These are phyloP conservation scores for Plectranthus barbatus DNA, from an alignment of 257 asterid genomes.

Conservation along the genomic window DNA sequence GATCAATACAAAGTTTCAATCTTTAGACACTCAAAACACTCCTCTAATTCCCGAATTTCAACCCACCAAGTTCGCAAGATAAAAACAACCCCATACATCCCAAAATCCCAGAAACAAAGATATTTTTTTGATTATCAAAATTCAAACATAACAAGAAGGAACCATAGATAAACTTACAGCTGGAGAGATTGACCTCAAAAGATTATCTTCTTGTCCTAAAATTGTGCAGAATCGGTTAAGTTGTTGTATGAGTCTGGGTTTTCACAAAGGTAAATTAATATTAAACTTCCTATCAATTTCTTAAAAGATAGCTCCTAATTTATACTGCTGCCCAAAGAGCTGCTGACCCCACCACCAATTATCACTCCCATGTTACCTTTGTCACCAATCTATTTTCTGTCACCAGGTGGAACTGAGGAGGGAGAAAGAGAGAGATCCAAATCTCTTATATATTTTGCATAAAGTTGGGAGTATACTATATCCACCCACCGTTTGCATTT, in stretches of 20 bases:
- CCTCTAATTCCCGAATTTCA: no score
- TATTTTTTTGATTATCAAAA: neutral
- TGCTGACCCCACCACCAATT: constrained; percentile 35
- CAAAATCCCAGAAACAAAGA: neutral
- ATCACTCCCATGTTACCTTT: constrained; percentile 28
- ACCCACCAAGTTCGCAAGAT: constrained; percentile 14
- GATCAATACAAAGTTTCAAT: constrained; percentile 8
- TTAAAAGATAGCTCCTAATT: constrained; percentile 12
- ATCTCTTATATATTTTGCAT: neutral
- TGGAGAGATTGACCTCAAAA: constrained; percentile 16
- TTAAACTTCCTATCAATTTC: neutral
- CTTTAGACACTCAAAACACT: neutral
- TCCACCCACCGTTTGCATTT: constrained; percentile 13
- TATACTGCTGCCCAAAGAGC: constrained; percentile 16
- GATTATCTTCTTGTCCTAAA: neutral
- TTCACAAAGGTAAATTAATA: constrained; percentile 13
- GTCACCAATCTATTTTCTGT: neutral
- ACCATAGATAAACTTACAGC: constrained; percentile 22
- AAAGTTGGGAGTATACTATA: constrained; percentile 4
- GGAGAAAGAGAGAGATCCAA: neutral
- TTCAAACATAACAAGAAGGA: neutral
- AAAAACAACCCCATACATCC: no score
- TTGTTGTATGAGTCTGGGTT: constrained; percentile 19
- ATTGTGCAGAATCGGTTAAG: constrained; percentile 7
- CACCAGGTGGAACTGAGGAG: neutral